phyloP scores from a whole-genome alignment of 768 basidiomycete genomes.

The Lentinus tigrinus region DNA sequence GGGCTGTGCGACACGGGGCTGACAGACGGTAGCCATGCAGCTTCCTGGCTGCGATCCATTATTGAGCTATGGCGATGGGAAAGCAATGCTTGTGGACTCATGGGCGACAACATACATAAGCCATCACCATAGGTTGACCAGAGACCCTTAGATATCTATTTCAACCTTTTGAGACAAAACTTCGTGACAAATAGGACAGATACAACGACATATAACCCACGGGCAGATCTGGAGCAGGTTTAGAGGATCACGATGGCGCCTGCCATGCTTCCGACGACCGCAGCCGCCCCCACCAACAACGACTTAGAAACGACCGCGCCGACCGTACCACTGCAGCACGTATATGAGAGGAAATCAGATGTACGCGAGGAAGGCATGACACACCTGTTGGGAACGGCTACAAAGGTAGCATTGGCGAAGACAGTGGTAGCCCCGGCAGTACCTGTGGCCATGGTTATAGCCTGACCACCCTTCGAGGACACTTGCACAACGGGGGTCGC shows the following conservation, averaged over 20 bases:
- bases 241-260: constrained; percentile 2
- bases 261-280: background rate
- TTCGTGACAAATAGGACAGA: background rate
- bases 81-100: too few relatives aligned
- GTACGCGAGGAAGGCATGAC: background rate
- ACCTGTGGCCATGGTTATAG: constrained; percentile 9
- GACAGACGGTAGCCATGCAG: too few relatives aligned
- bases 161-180: too few relatives aligned
- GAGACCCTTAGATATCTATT: too few relatives aligned
- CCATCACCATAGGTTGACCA: too few relatives aligned
- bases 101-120: too few relatives aligned
- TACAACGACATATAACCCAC: background rate
- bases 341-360: background rate
- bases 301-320: background rate
- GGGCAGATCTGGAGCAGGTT: background rate
- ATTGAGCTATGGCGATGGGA: too few relatives aligned
- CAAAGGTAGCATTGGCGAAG: constrained; percentile 3
- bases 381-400: constrained; percentile 6
- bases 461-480: constrained; percentile 10
- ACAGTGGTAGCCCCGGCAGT: constrained; percentile 6
- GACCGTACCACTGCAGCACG: background rate
- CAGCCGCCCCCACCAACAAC: constrained; percentile 1
- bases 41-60: too few relatives aligned
- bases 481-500: constrained; percentile 10
- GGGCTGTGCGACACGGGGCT: too few relatives aligned